phyloP scores from a whole-genome alignment of 352 stramenopile genomes.

The Saprolegnia diclina region DNA sequence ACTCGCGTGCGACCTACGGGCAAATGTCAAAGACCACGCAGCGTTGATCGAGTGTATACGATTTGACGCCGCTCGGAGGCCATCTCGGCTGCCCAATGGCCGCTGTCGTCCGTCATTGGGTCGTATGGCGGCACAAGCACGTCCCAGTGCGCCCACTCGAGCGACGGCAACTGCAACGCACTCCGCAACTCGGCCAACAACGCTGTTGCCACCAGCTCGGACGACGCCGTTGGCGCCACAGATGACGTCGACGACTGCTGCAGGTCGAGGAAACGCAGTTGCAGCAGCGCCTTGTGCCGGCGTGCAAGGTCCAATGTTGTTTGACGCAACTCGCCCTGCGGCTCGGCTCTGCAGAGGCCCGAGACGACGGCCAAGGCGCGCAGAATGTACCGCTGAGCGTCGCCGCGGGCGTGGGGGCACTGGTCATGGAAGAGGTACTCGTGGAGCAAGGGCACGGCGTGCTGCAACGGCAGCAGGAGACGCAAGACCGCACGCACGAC shows the following conservation, averaged over 20 bases:
- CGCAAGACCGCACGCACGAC: constrained; percentile 11
- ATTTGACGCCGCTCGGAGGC: not conserved
- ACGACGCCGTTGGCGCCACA: not conserved
- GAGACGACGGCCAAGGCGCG: not conserved
- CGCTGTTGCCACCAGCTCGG: not conserved
- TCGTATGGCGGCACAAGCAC: not conserved
- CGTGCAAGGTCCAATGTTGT: constrained; percentile 7
- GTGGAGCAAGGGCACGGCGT: not conserved
- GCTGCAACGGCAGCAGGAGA: not conserved
- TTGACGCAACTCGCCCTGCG: not conserved
- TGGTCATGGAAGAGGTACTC: constrained; percentile 14
- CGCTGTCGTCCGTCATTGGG: not conserved
- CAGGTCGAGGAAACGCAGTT: constrained; percentile 13
- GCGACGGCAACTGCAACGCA: not conserved
- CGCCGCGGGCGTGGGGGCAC: constrained; percentile 13
- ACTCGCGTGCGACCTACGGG: not conserved
- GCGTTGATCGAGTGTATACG: not conserved
- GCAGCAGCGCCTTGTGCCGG: constrained; percentile 11
- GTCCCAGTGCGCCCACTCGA: not conserved
- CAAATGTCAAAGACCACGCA: not conserved
- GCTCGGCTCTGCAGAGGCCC: not conserved
- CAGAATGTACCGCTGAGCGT: constrained; percentile 5
- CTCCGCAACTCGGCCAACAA: not conserved
- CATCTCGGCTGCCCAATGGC: not conserved
- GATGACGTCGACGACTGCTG: not conserved